Evolutionary conservation across 2,329 filamentous ascomycete genomes (phyloP).

Genomic region (Talaromyces sp.): DNA sequence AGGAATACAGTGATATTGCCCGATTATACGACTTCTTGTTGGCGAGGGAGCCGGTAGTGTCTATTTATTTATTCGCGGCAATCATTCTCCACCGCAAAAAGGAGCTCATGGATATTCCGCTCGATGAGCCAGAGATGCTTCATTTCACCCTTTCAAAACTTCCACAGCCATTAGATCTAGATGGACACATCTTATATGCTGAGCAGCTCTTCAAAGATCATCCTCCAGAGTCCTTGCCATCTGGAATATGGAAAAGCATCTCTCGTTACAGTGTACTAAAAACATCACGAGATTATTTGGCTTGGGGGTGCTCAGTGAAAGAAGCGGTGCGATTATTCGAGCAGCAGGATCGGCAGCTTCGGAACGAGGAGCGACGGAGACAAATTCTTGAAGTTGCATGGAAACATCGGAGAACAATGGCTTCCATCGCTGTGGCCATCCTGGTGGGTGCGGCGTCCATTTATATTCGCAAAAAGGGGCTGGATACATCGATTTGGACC

Average conservation of each 20-base stretch:
- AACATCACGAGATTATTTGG: constrained; percentile 65
- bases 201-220: constrained; percentile 63
- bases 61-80: constrained; percentile 88
- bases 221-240: constrained; percentile 71
- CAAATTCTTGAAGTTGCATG: constrained; percentile 57
- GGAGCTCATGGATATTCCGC: constrained; percentile 81
- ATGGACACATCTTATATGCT: constrained; percentile 71
- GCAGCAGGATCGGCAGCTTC: constrained; percentile 72
- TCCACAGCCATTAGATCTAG: constrained; percentile 77
- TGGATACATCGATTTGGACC: constrained; percentile 39
- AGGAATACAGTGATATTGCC: constrained; percentile 84
- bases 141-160: constrained; percentile 86
- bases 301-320: constrained; percentile 60
- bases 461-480: constrained; percentile 59
- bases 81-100: constrained; percentile 78
- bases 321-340: constrained; percentile 71
- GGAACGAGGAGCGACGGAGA: constrained; percentile 62
- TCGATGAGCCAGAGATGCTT: constrained; percentile 88
- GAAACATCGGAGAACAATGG: constrained; percentile 67
- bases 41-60: constrained; percentile 82
- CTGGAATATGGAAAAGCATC: constrained; percentile 69
- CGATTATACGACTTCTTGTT: constrained; percentile 91
- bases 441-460: constrained; percentile 69
- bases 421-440: constrained; percentile 65
- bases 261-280: constrained; percentile 81